Conservation (phyloP, 768 basidiomycete species). For the Boletus pseudopeckii region DNA sequence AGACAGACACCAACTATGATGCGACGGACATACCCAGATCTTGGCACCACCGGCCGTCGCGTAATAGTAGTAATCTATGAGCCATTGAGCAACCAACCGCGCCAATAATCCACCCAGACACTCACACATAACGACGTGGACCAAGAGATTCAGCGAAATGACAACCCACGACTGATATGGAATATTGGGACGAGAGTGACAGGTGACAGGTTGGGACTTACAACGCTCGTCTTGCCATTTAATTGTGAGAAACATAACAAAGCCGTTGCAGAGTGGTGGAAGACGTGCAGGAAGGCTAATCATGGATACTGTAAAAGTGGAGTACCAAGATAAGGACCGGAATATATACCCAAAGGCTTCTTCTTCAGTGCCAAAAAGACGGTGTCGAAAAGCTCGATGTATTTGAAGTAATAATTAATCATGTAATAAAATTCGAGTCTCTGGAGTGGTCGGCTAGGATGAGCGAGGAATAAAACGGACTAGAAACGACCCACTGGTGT, state of each 20-base stretch:
- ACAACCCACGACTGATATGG: slow-evolving; percentile 88
- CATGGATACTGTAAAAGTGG: slow-evolving; percentile 3
- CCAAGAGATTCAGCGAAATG: slow-evolving; percentile 83
- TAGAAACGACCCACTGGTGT: slow-evolving; percentile 63
- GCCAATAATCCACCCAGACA: slow-evolving; percentile 9
- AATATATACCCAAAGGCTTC: slow-evolving; percentile 82
- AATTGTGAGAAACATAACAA: slow-evolving; percentile 92
- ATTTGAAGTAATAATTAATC: slow-evolving; percentile 99
- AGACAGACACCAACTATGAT: not conserved
- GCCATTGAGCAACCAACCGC: not conserved
- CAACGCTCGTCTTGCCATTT: slow-evolving; percentile 91
- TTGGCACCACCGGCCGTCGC: slow-evolving; percentile 94
- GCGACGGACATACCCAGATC: slow-evolving; percentile 73
- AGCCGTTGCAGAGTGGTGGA: slow-evolving; percentile 98
- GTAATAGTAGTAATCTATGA: slow-evolving; percentile 95
- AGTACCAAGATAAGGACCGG: not conserved
- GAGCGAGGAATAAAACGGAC: not conserved
- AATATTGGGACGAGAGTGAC: not conserved
- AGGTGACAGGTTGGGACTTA: slow-evolving; percentile 39
- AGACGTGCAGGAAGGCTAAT: slow-evolving; percentile 94
- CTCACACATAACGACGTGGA: slow-evolving; percentile 98
- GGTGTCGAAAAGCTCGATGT: slow-evolving; percentile 94
- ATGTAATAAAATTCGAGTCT: slow-evolving; percentile 95
- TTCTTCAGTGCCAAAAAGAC: slow-evolving; percentile 98
- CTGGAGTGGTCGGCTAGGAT: slow-evolving; percentile 37